Evolutionary conservation across 805 yeast genomes (phyloP).

Genomic region (Wickerhamia fluorescens): DNA sequence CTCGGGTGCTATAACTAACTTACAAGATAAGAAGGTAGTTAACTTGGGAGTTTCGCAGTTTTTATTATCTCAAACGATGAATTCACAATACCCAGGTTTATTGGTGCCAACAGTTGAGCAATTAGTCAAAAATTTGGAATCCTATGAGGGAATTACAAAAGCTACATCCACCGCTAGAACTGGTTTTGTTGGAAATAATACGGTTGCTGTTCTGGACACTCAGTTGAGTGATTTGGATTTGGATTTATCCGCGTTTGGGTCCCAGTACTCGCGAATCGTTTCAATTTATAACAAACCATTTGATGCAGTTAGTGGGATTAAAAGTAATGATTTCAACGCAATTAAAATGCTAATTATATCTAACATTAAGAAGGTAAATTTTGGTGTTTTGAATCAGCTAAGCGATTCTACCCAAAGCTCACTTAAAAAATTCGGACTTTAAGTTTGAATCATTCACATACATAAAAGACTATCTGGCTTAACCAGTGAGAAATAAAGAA

Average conservation of each 20-base stretch:
- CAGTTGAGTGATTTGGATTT: constrained; percentile 43
- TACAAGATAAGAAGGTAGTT: constrained; percentile 49
- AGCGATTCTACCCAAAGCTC: background rate
- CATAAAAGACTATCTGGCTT: too few relatives aligned
- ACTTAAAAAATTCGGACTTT: too few relatives aligned
- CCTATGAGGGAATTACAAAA: constrained; percentile 22
- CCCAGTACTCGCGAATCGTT: constrained; percentile 69
- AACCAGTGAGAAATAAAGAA: too few relatives aligned
- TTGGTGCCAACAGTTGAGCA: constrained; percentile 26
- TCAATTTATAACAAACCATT: constrained; percentile 52
- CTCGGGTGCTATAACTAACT: constrained; percentile 39
- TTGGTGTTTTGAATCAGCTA: constrained; percentile 11
- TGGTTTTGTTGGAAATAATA: constrained; percentile 11
- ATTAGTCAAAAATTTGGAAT: constrained; percentile 21
- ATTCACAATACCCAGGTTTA: constrained; percentile 14
- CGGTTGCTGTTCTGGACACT: constrained; percentile 25
- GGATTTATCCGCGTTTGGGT: constrained; percentile 70
- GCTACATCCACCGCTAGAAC: constrained; percentile 10
- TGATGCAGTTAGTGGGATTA: constrained; percentile 63
- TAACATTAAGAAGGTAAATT: constrained; percentile 21
- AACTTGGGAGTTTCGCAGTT: constrained; percentile 44
- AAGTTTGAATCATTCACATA: too few relatives aligned
- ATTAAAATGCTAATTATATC: constrained; percentile 21
- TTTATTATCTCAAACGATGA: constrained; percentile 19
- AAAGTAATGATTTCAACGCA: constrained; percentile 23